These are phyloP conservation scores for Salix koriyanagi DNA, from an alignment of 345 rosid genomes.

Conservation along the genomic window DNA sequence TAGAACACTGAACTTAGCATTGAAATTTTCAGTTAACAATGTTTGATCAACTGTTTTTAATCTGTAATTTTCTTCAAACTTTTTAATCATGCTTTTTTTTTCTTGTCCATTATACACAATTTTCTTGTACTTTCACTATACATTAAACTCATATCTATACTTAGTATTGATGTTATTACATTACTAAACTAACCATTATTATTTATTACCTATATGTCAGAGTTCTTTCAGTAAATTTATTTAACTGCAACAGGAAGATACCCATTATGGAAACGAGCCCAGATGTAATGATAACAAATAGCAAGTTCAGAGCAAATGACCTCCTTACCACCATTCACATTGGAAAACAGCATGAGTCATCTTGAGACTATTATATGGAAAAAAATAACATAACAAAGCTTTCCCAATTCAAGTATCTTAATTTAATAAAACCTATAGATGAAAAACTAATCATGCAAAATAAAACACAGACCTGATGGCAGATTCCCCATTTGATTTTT, in stretches of 20 bases:
- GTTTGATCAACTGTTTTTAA: background rate
- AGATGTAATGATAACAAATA: background rate
- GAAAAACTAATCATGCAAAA: background rate
- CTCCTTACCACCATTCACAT: background rate
- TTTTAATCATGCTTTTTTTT: background rate
- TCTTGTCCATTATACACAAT: background rate
- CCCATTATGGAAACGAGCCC: background rate
- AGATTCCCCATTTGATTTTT: constrained; percentile 47
- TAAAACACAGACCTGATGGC: constrained; percentile 48
- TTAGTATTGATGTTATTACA: background rate
- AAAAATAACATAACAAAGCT: background rate
- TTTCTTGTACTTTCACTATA: background rate
- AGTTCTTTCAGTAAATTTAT: background rate
- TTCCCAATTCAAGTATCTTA: background rate
- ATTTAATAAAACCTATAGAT: background rate
- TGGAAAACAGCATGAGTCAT: background rate
- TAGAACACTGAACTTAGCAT: background rate
- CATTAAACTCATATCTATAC: background rate
- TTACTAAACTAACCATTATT: background rate
- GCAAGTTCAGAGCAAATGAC: background rate
- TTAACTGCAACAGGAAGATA: background rate
- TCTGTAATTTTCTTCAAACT: background rate
- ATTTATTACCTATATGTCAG: background rate
- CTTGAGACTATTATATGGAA: background rate
- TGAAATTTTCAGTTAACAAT: background rate